Evolutionary conservation across 2,329 filamentous ascomycete genomes (phyloP), one percentile per base, ranked within the genome.

Genomic region (Arachnomyces sp.): DNA sequence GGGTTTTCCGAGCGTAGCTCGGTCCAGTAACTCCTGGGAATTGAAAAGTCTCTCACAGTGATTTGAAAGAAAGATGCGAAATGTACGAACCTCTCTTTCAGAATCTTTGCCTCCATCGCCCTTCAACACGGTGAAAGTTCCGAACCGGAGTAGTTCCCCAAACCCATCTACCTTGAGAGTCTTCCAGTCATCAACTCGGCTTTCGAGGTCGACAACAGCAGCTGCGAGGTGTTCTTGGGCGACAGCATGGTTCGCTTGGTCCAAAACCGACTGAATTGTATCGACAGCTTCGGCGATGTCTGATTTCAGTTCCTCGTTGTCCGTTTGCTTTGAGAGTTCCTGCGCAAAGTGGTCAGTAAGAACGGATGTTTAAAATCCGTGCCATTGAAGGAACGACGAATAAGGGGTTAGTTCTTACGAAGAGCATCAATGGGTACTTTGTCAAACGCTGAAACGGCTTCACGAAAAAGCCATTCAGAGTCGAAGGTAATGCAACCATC

Each of bases 361-460:
- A 31, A 40, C 20, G 8, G 20, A 3, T 38, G 18, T 34, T 8
- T 20, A 31, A 14, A 38, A 3, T 16, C 29, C 18, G 15, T 5
- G 7, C 16, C 9, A 9, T 28, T 43, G 32, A 42, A 39, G 25
- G 36, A 31, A 29, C 17, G 25, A 15, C 40, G 9, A 30, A 28
- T 36, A 25, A 34, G 25, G n/a, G 20, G n/a, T 3, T 30, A 34
- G 28, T 28, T 57, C 67, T 49, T 68, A 89, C 85, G 68, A 84
- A 86, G 30, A 98, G 73, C 42, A 98, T 72, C 8, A 98, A 68
- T 3, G 92, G 92, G 57, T 96, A 98, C 63, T 95, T 95, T 36
- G 90, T 86, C 43, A 98, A 68, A 52, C 92, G 78, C 64, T 98
- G 92, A 73, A 98, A 95, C 1, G 92, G 92, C 60, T 98, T 98